Percentiles rank a stretch among this genome's conserved stretches.
phyloP scores from a whole-genome alignment of 345 rosid species.

The Citrus unshiu region DNA sequence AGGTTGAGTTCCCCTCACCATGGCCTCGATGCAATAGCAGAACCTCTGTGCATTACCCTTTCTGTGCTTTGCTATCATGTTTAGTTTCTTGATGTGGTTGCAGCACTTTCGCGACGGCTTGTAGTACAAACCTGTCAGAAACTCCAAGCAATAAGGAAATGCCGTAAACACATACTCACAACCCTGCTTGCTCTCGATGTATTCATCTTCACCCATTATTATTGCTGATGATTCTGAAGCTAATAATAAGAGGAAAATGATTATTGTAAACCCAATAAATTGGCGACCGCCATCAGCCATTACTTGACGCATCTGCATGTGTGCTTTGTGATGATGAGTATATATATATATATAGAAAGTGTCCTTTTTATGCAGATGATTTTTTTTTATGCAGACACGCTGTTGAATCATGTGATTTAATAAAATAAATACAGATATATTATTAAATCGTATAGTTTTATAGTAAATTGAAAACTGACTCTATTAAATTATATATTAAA shows the following conservation, averaged over 20 bases:
- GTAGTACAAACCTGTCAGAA: slow-evolving; percentile 30
- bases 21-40: slow-evolving; percentile 41
- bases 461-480: too few species aligned
- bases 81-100: slow-evolving; percentile 31
- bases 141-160: slow-evolving; percentile 41
- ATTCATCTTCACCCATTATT: background rate
- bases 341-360: too few species aligned
- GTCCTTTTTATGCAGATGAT: accelerated
- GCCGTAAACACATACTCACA: slow-evolving; percentile 34
- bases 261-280: background rate
- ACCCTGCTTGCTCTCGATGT: slow-evolving; percentile 1
- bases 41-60: slow-evolving; percentile 26
- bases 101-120: slow-evolving; percentile 35
- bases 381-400: too few species aligned
- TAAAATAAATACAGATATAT: accelerated
- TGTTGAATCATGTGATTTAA: too few species aligned
- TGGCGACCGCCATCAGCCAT: background rate
- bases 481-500: accelerated
- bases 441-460: too few species aligned
- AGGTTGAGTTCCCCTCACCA: slow-evolving; percentile 30
- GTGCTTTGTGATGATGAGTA: background rate
- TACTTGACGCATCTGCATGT: background rate
- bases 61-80: slow-evolving; percentile 30
- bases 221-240: slow-evolving; percentile 13
- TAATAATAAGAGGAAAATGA: slow-evolving; percentile 16